Percentiles rank a stretch among this genome's conserved stretches.
Evolutionary conservation across 352 stramenopile species (phyloP).

Genomic region (Elongisporangium anandrum): DNA sequence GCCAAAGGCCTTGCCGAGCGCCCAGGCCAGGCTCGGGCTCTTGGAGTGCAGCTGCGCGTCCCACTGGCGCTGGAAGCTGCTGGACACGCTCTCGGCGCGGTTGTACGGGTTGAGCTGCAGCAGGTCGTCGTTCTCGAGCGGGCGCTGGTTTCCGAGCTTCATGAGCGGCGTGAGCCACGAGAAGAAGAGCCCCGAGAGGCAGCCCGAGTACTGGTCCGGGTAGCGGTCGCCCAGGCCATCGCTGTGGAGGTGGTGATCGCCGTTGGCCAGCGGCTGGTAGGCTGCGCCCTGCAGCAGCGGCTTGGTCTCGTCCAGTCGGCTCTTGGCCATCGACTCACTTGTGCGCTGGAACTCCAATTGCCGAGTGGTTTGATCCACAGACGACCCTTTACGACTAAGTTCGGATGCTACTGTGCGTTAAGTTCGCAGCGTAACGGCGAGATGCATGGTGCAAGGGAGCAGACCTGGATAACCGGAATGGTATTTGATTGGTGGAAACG

Average conservation of each 20-base stretch:
- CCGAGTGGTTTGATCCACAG: no score
- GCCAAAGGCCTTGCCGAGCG: constrained; percentile 39
- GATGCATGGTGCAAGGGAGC: no score
- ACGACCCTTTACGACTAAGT: no score
- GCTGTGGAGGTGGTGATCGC: not conserved
- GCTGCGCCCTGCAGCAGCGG: constrained; percentile 14
- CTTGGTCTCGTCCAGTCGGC: constrained; percentile 5
- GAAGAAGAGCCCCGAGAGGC: constrained; percentile 57
- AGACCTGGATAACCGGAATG: no score
- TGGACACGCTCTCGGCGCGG: constrained; percentile 26
- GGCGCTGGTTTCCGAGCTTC: constrained; percentile 57
- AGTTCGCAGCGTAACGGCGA: no score
- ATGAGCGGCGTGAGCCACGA: constrained; percentile 77
- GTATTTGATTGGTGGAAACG: no score
- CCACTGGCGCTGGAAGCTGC: constrained; percentile 41
- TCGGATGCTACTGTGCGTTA: no score
- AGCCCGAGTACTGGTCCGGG: constrained; percentile 49
- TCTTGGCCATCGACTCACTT: not conserved
- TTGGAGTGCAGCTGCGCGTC: constrained; percentile 17
- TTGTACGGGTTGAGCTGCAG: constrained; percentile 63
- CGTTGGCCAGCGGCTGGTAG: not conserved
- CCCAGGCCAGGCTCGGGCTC: constrained; percentile 37
- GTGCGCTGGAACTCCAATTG: not conserved
- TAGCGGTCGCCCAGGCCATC: constrained; percentile 42
- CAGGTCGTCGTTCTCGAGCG: constrained; percentile 65